A percentile compares a stretch with the other conserved stretches of the same genome.
These are phyloP conservation scores for Fraxinus velutina DNA, from an alignment of 305 asterid species.

Conservation along the genomic window DNA sequence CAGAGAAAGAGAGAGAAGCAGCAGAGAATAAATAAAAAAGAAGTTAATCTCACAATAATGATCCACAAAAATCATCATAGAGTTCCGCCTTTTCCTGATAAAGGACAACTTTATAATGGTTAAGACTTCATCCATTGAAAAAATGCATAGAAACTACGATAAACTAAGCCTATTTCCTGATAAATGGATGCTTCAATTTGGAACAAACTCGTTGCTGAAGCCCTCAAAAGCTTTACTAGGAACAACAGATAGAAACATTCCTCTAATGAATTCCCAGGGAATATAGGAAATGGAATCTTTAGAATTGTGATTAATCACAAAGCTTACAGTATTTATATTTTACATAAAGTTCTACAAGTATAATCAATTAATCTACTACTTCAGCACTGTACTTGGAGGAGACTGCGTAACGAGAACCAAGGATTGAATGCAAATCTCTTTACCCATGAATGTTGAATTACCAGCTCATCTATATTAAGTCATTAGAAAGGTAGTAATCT, in stretches of 20 bases:
- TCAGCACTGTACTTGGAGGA: not conserved
- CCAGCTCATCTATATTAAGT: not conserved
- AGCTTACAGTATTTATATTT: not conserved
- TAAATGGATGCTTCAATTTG: not conserved
- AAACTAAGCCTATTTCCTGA: not conserved
- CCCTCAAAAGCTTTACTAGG: not conserved
- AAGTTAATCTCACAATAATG: not conserved
- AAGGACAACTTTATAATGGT: not conserved
- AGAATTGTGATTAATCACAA: not conserved
- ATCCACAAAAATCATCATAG: constrained; percentile 1
- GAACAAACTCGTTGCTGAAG: not conserved
- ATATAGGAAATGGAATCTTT: not conserved
- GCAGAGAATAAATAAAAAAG: not conserved
- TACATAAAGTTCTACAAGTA: not conserved
- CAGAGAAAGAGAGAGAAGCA: not conserved
- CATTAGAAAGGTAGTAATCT: not conserved
- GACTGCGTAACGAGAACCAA: not conserved
- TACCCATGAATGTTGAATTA: not conserved
- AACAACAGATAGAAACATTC: not conserved
- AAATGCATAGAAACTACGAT: not conserved
- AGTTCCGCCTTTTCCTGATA: not conserved
- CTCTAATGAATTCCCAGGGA: not conserved
- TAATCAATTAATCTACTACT: not conserved
- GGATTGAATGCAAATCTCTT: not conserved
- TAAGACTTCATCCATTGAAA: not conserved